Percentiles rank a stretch among this genome's conserved stretches.
Evolutionary conservation across 164 flowering plant genomes (phyloP).

Genomic region (Malania oleifera): DNA sequence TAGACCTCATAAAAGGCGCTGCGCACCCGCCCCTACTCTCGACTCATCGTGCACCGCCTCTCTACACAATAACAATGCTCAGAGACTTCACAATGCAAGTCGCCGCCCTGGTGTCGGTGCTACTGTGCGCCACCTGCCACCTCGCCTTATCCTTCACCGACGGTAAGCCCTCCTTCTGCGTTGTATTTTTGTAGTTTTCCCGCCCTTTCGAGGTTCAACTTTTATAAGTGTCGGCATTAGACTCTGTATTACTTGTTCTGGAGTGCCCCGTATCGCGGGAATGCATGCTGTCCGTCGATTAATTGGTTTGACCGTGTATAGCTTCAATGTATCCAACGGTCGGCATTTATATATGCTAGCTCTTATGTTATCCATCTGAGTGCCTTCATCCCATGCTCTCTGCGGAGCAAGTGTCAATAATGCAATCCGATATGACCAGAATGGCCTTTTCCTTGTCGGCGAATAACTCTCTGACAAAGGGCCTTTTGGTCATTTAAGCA

Average conservation of each 20-base stretch:
- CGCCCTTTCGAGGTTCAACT: too few relatives aligned
- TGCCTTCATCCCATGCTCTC: too few relatives aligned
- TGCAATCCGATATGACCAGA: too few relatives aligned
- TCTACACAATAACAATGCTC: not conserved
- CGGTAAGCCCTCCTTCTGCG: constrained; percentile 16
- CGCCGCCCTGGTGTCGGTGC: constrained; percentile 18
- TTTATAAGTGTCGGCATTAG: too few relatives aligned
- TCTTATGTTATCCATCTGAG: too few relatives aligned
- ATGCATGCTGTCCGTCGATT: too few relatives aligned
- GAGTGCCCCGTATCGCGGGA: too few relatives aligned
- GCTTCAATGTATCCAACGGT: not conserved
- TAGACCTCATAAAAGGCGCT: constrained; percentile 23
- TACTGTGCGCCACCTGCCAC: constrained; percentile 22
- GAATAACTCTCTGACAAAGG: too few relatives aligned
- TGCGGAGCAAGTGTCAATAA: too few relatives aligned
- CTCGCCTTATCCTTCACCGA: constrained; percentile 21
- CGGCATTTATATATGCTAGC: not conserved
- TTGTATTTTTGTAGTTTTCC: too few relatives aligned
- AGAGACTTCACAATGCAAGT: constrained; percentile 13
- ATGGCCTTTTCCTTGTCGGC: not conserved
- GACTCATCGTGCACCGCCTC: not conserved
- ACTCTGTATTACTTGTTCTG: too few relatives aligned
- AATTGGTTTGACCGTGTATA: not conserved
- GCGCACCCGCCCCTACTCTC: not conserved
- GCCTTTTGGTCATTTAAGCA: too few relatives aligned